Percentiles rank a stretch among this genome's conserved stretches.
These are phyloP conservation scores for Linum usitatissimum DNA, from an alignment of 345 rosid species.

Conservation along the genomic window DNA sequence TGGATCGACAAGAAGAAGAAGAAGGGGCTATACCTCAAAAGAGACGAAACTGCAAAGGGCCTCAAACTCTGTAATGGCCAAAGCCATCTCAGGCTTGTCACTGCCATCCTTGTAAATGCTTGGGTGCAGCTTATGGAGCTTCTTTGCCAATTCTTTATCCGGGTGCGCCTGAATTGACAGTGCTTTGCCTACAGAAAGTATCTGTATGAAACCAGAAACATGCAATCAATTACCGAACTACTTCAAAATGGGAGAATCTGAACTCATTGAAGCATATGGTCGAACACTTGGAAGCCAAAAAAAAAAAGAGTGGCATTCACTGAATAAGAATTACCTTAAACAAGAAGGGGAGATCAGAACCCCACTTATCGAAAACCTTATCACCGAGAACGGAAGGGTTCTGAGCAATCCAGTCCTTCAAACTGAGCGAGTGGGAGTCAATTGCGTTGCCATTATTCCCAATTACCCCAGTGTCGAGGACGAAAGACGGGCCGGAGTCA, in stretches of 20 bases:
- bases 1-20: neutral
- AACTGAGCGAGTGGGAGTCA: slow-evolving; percentile 17
- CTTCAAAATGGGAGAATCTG: neutral
- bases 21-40: slow-evolving; percentile 39
- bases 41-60: slow-evolving; percentile 85
- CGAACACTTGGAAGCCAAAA: neutral
- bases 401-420: slow-evolving; percentile 62
- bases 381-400: slow-evolving; percentile 70
- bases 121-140: slow-evolving; percentile 66
- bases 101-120: slow-evolving; percentile 71
- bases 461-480: slow-evolving; percentile 21
- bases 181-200: slow-evolving; percentile 84
- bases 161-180: slow-evolving; percentile 98
- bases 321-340: slow-evolving; percentile 58
- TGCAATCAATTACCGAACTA: neutral
- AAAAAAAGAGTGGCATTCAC: neutral
- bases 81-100: slow-evolving; percentile 99
- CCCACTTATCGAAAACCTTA: slow-evolving; percentile 73
- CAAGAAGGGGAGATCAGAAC: slow-evolving; percentile 91
- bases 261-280: neutral
- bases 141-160: slow-evolving; percentile 66
- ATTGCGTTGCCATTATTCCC: slow-evolving; percentile 24
- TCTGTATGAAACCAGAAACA: slow-evolving; percentile 26
- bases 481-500: slow-evolving; percentile 70
- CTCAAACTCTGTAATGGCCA: slow-evolving; percentile 84